Percentiles rank a stretch among this genome's conserved stretches.
phyloP scores from a whole-genome alignment of 192 early-diverging fungal genomes.

The Helicostylum pulchrum region DNA sequence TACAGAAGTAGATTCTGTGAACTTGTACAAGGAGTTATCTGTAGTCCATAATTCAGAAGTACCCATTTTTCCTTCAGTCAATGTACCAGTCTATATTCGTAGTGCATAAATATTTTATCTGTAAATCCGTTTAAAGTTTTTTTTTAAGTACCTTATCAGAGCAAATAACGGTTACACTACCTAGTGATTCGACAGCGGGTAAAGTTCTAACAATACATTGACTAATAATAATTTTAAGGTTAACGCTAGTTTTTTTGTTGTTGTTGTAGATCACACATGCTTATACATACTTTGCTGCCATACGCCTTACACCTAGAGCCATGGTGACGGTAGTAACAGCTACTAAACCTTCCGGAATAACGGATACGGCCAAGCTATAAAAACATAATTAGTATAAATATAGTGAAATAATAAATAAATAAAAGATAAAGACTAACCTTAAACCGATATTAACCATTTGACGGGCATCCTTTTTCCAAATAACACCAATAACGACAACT shows the following conservation, averaged over 20 bases:
- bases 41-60: slow-evolving; percentile 79
- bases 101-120: background rate
- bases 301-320: slow-evolving; percentile 93
- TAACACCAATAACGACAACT: slow-evolving; percentile 81
- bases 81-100: slow-evolving; percentile 60
- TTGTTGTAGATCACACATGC: slow-evolving; percentile 37
- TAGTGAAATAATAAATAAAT: background rate
- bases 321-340: slow-evolving; percentile 97
- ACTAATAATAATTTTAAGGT: slow-evolving; percentile 23
- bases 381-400: slow-evolving; percentile 2
- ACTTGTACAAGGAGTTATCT: slow-evolving; percentile 61
- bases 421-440: slow-evolving; percentile 42
- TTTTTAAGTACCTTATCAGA: slow-evolving; percentile 93
- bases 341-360: slow-evolving; percentile 97
- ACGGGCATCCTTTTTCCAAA: slow-evolving; percentile 60
- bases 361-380: slow-evolving; percentile 79
- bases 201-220: slow-evolving; percentile 91
- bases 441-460: slow-evolving; percentile 83
- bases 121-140: slow-evolving; percentile 51
- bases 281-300: slow-evolving; percentile 59
- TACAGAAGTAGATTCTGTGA: slow-evolving; percentile 57
- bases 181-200: slow-evolving; percentile 92
- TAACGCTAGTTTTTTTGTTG: slow-evolving; percentile 26
- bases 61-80: slow-evolving; percentile 99
- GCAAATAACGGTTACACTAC: slow-evolving; percentile 94